Evolutionary conservation across 2,329 filamentous ascomycete species (phyloP).

Genomic region (Neofusicoccum sp.): DNA sequence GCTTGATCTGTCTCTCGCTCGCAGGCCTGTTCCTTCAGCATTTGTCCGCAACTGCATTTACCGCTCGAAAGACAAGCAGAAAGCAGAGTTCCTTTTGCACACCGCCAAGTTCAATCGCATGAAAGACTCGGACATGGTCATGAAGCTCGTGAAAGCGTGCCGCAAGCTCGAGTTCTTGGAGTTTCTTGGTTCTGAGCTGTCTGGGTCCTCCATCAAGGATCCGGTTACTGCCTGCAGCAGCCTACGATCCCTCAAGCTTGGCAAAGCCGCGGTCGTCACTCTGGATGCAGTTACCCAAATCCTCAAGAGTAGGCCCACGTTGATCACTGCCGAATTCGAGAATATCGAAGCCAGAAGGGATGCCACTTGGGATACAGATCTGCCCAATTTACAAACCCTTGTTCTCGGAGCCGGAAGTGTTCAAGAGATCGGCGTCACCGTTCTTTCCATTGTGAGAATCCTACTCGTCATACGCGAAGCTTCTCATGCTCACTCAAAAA

Average conservation of each 20-base stretch:
- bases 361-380: slow-evolving; percentile 27
- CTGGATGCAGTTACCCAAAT: slow-evolving; percentile 30
- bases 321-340: slow-evolving; percentile 29
- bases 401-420: slow-evolving; percentile 17
- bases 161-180: slow-evolving; percentile 33
- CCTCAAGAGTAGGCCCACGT: slow-evolving; percentile 25
- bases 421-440: background rate
- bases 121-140: slow-evolving; percentile 39
- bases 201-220: slow-evolving; percentile 31
- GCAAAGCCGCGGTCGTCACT: slow-evolving; percentile 25
- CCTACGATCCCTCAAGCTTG: slow-evolving; percentile 29
- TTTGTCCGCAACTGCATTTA: slow-evolving; percentile 46
- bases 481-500: background rate
- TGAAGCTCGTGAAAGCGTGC: slow-evolving; percentile 40
- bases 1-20: slow-evolving; percentile 52
- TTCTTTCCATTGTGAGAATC: background rate
- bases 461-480: no score
- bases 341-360: slow-evolving; percentile 5
- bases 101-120: slow-evolving; percentile 35
- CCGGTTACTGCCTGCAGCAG: slow-evolving; percentile 27
- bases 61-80: slow-evolving; percentile 38
- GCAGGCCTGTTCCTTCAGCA: slow-evolving; percentile 39
- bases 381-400: slow-evolving; percentile 28
- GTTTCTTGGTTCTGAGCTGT: slow-evolving; percentile 29
- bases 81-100: slow-evolving; percentile 27